Conservation (phyloP, 2,329 filamentous ascomycete genomes). For the Ascochyta fabae region DNA sequence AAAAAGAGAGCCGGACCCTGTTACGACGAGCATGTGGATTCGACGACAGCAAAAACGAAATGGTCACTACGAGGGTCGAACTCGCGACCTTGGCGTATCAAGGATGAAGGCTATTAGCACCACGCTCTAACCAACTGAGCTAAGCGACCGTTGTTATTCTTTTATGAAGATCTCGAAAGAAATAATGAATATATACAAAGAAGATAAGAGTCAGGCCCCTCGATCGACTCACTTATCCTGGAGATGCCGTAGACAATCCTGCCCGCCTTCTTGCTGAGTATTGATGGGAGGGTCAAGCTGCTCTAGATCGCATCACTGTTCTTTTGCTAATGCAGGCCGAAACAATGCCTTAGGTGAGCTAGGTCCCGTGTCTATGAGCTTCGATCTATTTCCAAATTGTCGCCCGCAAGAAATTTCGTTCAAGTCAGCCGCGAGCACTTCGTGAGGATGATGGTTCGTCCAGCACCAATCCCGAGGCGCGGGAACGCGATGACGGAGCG, state of each 20-base stretch:
- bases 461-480: constrained; percentile 13
- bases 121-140: constrained; percentile 24
- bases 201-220: no score
- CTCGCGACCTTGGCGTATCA: constrained; percentile 22
- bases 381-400: background rate
- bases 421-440: constrained; percentile 9
- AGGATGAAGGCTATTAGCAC: constrained; percentile 19
- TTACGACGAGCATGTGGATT: background rate
- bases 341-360: background rate
- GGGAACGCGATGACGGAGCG: constrained; percentile 10
- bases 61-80: constrained; percentile 24
- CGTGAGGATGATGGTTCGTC: constrained; percentile 1
- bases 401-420: constrained; percentile 7
- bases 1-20: background rate
- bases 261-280: no score
- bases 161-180: background rate
- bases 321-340: background rate
- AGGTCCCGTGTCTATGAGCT: no score
- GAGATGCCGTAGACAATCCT: no score
- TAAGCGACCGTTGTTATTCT: constrained; percentile 14
- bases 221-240: no score
- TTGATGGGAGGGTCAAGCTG: no score
- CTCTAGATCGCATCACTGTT: background rate
- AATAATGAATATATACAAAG: background rate
- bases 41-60: background rate